Evolutionary conservation across 495 filamentous ascomycete species (phyloP).

Genomic region (Aspergillus indologenus): DNA sequence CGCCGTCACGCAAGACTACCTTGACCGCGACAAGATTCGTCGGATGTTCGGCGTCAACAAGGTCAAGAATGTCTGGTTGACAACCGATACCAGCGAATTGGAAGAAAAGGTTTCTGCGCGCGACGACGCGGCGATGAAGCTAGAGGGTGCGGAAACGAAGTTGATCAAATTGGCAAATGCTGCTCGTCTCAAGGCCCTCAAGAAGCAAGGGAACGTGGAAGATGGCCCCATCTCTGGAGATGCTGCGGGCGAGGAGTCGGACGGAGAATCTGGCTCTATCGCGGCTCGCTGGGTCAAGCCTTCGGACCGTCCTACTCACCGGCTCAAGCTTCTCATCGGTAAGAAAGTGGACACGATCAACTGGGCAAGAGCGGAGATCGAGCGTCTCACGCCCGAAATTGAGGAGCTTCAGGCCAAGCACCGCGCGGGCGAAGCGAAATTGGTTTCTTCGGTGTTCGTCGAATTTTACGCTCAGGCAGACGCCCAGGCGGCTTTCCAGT

Average conservation of each 20-base stretch:
- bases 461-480: conserved; percentile 80
- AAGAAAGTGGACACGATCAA: conserved; percentile 85
- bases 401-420: conserved; percentile 73
- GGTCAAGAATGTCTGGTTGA: conserved; percentile 85
- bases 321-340: conserved; percentile 73
- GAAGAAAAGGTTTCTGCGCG: conserved; percentile 83
- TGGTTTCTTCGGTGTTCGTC: conserved; percentile 64
- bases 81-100: conserved; percentile 73
- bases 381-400: conserved; percentile 74
- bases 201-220: conserved; percentile 60
- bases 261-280: conserved; percentile 67
- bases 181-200: conserved; percentile 66
- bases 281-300: conserved; percentile 75
- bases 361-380: conserved; percentile 82
- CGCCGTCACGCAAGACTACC: conserved; percentile 72
- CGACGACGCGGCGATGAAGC: conserved; percentile 75
- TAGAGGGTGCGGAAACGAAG: conserved; percentile 87
- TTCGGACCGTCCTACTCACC: conserved; percentile 84
- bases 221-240: conserved; percentile 30
- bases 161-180: conserved; percentile 81
- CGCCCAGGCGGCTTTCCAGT: conserved; percentile 81
- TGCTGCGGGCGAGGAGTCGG: conserved; percentile 49
- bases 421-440: conserved; percentile 64
- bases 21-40: conserved; percentile 69
- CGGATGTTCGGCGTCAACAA: conserved; percentile 69